Base-by-base conservation (phyloP, 2,329 filamentous ascomycete genomes). In the Fusarium mexicanum region DNA sequence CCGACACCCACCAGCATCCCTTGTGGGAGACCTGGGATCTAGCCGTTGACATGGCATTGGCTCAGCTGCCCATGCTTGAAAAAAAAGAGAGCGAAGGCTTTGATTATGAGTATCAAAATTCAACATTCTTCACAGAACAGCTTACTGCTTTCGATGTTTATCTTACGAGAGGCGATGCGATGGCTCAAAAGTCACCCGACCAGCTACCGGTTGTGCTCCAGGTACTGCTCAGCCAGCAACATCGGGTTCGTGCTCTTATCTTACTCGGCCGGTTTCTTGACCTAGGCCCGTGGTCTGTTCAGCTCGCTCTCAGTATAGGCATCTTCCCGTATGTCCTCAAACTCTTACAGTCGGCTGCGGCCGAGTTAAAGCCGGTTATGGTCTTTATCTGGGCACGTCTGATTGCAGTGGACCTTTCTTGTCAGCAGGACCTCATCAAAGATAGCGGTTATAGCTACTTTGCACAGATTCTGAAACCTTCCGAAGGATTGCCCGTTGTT, bases 291-390 rank as follows among this genome's bases (percentile, higher is more conserved):
- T 99, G 96, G 96, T 97, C 96, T 37, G 96, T 99, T n/a, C 96
- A 98, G 81, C 90, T 99, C 46, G 96, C 96, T 22, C 88, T 99
- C 22, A 98, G 95, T 82, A 99, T 99, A 71, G 96, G 96, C 31
- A 99, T 99, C 72, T 99, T 99, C 82, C 96, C 96, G 1, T 99
- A 99, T 80, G 96, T 99, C n/a, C 86, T 99, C 40, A 99, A 99
- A 83, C 87, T 99, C 33, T 86, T 99, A 24, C 96, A 99, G 81
- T 98, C 96, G 9, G 96, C 97, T 53, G 96, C 96, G 0, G 90
- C 94, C 53, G 96, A 99, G 82, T 85, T 99, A 71, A 98, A 98
- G 80, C 96, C 96, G 0, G 95, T 98, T 69, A 98, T 99, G 96
- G 95, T 99, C 10, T 99, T 98, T 82, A 99, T 99, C 72, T 99